Evolutionary conservation across 2,329 filamentous ascomycete genomes (phyloP), one percentile per base, ranked within the genome.

Genomic region (Tetracladium maxilliforme): DNA sequence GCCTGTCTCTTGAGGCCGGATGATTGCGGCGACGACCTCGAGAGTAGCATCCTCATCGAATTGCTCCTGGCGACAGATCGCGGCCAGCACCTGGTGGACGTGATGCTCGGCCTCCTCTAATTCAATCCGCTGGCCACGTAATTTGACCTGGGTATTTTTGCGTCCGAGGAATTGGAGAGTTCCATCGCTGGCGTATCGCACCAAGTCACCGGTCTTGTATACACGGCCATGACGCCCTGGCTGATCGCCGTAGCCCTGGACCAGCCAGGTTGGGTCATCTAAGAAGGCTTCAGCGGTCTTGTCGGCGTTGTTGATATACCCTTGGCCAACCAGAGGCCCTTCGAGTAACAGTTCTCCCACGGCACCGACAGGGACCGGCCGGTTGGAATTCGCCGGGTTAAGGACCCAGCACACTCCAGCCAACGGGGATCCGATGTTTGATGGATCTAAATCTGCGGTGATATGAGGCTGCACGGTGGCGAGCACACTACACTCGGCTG

Each of bases 71-170:
- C n/a, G n/a, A n/a, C n/a, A n/a, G n/a, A n/a, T n/a, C 1, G 43
- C 28, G 6, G 56, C 49, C 17, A 58, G 51, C 7, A 41, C 43
- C 26, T 33, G 45, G 30, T 26, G 51, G 14, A 45, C 36, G 27
- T 51, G 51, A 32, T 48, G 49, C 40, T 54, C 64, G 27, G 58
- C 60, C 40, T 58, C 61, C 8, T 51, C 58, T 25, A 72, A 53
- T 45, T 73, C 78, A 25, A 76, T 62, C 27, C 73, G 54, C 34
- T 68, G 73, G 14, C 78, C 79, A 9, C 61, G 56, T 15, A 79
- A 49, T 45, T 81, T 80, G 27, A 76, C 64, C 42, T 74, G 72
- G n/a, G 63, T 64, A 37, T 79, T 73, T 35, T 70, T 73, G 24
- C 75, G 58, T 10, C 71, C 70, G 19, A 73, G 52, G 31, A 69